Base-by-base conservation (phyloP, 306 rosid genomes). In the Vicia villosa region DNA sequence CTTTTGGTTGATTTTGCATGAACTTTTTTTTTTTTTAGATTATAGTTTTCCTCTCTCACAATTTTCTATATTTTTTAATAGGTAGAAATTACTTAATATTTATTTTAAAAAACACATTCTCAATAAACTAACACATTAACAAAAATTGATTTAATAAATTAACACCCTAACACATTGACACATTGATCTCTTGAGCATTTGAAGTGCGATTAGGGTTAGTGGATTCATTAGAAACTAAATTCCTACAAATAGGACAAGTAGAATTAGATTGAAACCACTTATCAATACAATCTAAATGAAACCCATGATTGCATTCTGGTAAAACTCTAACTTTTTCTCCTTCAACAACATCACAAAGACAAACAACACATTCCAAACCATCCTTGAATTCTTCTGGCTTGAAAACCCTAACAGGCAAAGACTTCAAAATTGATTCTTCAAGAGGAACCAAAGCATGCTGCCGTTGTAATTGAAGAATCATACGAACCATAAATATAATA, bases 261-360 rank as follows among this genome's bases (percentile, higher is more conserved):
- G 96, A 82, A 78, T 95, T 96, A 1, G 91, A 91, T 37, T 87
- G 92, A 60, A 95, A 89, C 99, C 99, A 95, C 99, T 87, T 91
- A 75, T 91, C 99, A 4, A 95, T 95, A 69, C 99, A 95, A 72
- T 95, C 96, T 2, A 91, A 85, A 32, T 95, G 99, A 79, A 95
- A 95, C 6, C 97, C 99, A 83, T 95, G 99, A 77, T 79, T 91
- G 76, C 99, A 95, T 73, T 84, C 85, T 1, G 95, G 96, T 19
- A 94, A 84, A 65, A 91, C 74, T 61, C 97, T 84, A 0, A 88
- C 80, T 17, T 83, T 88, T 41, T 94, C 97, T 0, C 92, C 99
- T 22, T 86, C 30, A 21, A 66, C 95, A 45, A 95, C 77, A 55
- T 91, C 97, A 57, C 92, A 84, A 63, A 95, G 89, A 32, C 99